Percentiles rank a stretch among this genome's conserved stretches.
Evolutionary conservation across 2,329 filamentous ascomycete species (phyloP).

Genomic region (Claviceps quebecensis): DNA sequence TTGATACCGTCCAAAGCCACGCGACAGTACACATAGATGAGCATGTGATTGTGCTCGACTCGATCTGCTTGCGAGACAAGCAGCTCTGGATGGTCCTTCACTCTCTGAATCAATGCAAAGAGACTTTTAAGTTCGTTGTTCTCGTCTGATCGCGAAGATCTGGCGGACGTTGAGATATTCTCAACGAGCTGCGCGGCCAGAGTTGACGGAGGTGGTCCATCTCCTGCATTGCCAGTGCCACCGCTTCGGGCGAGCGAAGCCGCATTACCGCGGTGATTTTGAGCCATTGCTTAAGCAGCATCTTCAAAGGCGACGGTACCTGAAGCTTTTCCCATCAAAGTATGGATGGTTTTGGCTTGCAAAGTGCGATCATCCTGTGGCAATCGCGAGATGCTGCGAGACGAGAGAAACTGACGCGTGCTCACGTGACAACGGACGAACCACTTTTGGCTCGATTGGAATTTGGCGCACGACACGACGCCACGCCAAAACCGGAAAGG

Average conservation of each 20-base stretch:
- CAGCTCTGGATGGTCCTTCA: slow-evolving; percentile 34
- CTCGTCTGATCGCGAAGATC: slow-evolving; percentile 48
- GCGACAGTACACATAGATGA: slow-evolving; percentile 71
- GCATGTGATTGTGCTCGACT: slow-evolving; percentile 64
- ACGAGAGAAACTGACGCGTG: not conserved
- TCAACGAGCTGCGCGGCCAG: slow-evolving; percentile 78
- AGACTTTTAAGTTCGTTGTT: slow-evolving; percentile 64
- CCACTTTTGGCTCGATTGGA: not conserved
- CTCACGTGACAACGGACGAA: slow-evolving; percentile 4
- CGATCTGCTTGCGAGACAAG: slow-evolving; percentile 53
- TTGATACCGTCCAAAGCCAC: slow-evolving; percentile 60
- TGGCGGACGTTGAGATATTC: slow-evolving; percentile 54
- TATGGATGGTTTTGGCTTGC: not conserved
- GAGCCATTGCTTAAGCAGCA: slow-evolving; percentile 18
- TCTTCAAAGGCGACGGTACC: slow-evolving; percentile 6
- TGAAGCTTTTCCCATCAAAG: not conserved
- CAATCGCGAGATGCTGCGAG: not conserved
- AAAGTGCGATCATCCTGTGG: not conserved
- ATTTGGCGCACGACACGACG: too few relatives aligned
- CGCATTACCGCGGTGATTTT: slow-evolving; percentile 10
- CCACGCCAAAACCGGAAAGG: too few relatives aligned
- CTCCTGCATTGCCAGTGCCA: slow-evolving; percentile 8
- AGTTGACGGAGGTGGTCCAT: slow-evolving; percentile 54
- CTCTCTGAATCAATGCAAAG: slow-evolving; percentile 38
- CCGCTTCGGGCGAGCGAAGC: slow-evolving; percentile 7